Base-by-base conservation (phyloP, 805 yeast genomes). In the Saccharomycopsis schoenii region DNA sequence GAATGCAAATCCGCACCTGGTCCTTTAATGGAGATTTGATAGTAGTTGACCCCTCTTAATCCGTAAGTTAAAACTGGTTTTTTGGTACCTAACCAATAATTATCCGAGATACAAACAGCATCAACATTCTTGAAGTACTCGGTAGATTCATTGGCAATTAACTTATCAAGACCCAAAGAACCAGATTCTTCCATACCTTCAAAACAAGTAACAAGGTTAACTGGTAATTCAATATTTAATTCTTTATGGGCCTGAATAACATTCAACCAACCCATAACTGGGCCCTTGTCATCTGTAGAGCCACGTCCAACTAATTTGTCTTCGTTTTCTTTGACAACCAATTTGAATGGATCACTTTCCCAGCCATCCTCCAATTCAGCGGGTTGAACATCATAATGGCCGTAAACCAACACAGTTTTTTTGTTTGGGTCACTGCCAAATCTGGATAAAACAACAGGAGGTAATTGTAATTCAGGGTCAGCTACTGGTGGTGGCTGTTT, bases 121-220 rank as follows among this genome's bases (percentile, higher is more conserved):
- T 93, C 96, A 57, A 92, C 96, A 51, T 83, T 85, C 72, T 87
- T 85, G 80, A 94, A 94, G 74, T 90, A 94, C 47, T 74, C 73
- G 59, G 80, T 73, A 60, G 96, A 92, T 77, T 94, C 98, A 51
- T 77, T 74, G 58, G 84, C 85, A 69, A 94, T 87, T 69, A 94
- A 81, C 41, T 77, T 84, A 67, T 93, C 99, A 66, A 94, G 81
- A 41, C 98, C 98, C 58, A 89, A 74, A 40, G 97, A 90, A 25
- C 99, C 99, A 65, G 92, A 85, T 76, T 94, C 99, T 76, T 94
- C 99, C 99, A 94, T 94, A 64, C 99, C 98, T 76, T 94, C 99
- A 69, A 94, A 94, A 74, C 97, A 90, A 72, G 88, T 86, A 57
- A 91, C 82, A 68, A 94, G 75, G 76, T 94, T 94, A 65, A 94